Evolutionary conservation across 331 rosid genomes (phyloP), one percentile per base, ranked within the genome.

Genomic region (Ulmus americana): DNA sequence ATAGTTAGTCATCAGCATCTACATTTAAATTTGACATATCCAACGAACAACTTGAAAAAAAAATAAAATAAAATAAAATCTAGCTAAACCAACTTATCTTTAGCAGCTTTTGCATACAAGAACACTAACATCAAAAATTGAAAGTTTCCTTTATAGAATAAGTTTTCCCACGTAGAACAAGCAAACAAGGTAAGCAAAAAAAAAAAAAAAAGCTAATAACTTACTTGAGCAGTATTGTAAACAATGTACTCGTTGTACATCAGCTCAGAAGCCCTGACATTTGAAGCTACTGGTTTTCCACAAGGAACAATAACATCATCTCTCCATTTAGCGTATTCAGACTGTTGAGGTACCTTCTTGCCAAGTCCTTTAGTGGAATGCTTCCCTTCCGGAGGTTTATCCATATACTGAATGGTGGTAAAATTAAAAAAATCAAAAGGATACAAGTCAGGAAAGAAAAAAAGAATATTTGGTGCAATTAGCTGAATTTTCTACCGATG

Each of bases 231-330:
- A 9, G 87, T 87, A 73, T 87, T 65, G 48, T 94, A 94, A 49
- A 90, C 97, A 70, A 94, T 90, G 69, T 82, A 90, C 86, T 90
- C 97, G 12, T 94, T 94, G 79, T 94, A 90, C 97, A 90, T 85
- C 62, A 94, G 85, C 83, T 85, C 97, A 6, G 97, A 77, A 28
- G 83, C 50, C 82, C 70, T 85, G 71, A 82, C 73, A 65, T 78
- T 84, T 9, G 95, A 82, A 45, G 88, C n/a, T 64, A 90, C 95
- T 38, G 95, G 97, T 72, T 94, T 90, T 61, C 99, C 97, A 70
- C 91, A 90, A 13, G 97, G 99, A 81, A 94, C 95, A 7, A 70
- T 74, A 35, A 90, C 91, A 57, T 81, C 85, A 42, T 75, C 88
- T 77, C 73, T 87, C 97, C 97, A 94, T 55, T 65, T 87, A 10